These are phyloP conservation scores for Ogataea nitratoaversa DNA, from an alignment of 805 yeast species.

Conservation along the genomic window DNA sequence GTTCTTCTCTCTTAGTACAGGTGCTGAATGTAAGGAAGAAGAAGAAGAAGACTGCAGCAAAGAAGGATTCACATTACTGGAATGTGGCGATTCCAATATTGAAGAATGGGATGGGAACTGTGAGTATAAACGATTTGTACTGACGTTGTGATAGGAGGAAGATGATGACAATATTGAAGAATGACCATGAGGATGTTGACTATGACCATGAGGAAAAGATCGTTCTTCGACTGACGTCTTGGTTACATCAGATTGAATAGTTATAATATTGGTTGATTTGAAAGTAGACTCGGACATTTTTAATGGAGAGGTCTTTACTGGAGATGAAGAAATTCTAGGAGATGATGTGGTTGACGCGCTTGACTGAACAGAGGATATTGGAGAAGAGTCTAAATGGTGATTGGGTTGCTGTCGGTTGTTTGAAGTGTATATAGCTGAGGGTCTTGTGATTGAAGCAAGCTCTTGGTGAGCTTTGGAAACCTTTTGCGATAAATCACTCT, in stretches of 20 bases:
- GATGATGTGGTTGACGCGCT: conserved; percentile 13
- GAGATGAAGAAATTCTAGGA: conserved; percentile 22
- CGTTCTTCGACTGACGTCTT: not conserved
- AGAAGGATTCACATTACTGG: conserved; percentile 23
- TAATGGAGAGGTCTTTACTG: conserved; percentile 28
- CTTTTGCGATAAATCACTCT: conserved; percentile 2
- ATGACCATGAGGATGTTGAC: not conserved
- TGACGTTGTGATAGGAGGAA: conserved; percentile 1
- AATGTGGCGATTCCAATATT: conserved; percentile 10
- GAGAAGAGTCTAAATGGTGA: conserved; percentile 13
- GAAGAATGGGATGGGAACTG: conserved; percentile 13
- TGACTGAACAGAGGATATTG: conserved; percentile 13
- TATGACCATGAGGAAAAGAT: not conserved
- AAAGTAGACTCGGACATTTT: conserved; percentile 9
- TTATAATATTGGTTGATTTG: conserved; percentile 5
- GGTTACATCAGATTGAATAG: not conserved
- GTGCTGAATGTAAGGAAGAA: conserved; percentile 2
- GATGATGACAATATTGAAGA: not conserved
- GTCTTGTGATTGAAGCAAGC: conserved; percentile 18
- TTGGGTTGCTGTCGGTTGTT: not conserved
- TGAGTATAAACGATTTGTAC: conserved; percentile 1
- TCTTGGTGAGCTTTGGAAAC: conserved; percentile 21
- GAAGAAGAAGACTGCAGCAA: conserved; percentile 18
- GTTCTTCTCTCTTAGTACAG: not conserved
- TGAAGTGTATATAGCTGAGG: conserved; percentile 2